A percentile compares a stretch with the other conserved stretches of the same genome.
phyloP scores from a whole-genome alignment of 208 protist species.

The Trypanosoma lewisi region DNA sequence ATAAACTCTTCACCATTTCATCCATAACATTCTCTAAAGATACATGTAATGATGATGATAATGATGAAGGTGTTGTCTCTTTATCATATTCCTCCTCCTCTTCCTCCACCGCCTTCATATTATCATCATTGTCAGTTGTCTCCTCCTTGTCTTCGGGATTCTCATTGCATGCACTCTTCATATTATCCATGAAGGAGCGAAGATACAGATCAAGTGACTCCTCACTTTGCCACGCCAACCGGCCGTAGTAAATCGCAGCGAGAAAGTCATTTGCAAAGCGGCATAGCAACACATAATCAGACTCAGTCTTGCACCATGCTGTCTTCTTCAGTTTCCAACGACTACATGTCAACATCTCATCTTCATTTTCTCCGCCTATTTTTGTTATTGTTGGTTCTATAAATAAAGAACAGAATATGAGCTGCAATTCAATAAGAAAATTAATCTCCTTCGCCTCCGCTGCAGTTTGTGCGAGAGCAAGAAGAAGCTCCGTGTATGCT shows the following conservation, averaged over 20 bases:
- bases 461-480: constrained; percentile 49
- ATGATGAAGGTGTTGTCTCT: background rate
- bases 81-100: background rate
- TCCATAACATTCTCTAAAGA: constrained; percentile 6
- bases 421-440: constrained; percentile 41
- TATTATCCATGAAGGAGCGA: background rate
- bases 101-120: background rate
- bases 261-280: constrained; percentile 44
- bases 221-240: constrained; percentile 25
- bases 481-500: constrained; percentile 34
- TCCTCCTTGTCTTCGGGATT: background rate
- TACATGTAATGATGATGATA: too few relatives aligned
- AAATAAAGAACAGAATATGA: constrained; percentile 48
- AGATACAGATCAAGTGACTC: background rate
- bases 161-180: background rate
- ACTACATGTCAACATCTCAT: too few relatives aligned
- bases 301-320: constrained; percentile 6
- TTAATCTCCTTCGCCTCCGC: constrained; percentile 51
- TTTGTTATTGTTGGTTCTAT: background rate
- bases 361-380: background rate
- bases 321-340: constrained; percentile 4
- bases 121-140: background rate
- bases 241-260: constrained; percentile 41
- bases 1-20: constrained; percentile 5
- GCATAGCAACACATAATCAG: constrained; percentile 14